Conservation (phyloP, 192 early-diverging fungal genomes). For the Entomortierella parvispora region DNA sequence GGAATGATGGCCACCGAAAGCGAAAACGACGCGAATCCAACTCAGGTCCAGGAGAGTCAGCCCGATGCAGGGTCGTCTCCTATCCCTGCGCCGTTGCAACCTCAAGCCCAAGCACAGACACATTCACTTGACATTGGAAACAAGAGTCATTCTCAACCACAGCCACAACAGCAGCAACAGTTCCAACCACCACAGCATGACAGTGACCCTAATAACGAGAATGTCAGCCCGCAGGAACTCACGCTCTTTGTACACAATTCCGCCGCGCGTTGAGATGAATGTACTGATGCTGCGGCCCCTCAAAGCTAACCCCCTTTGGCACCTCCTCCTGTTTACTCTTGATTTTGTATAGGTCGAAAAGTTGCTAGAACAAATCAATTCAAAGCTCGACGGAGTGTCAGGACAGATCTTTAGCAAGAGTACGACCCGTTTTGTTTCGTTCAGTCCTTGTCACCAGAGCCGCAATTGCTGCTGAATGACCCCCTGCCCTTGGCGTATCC, state of each 20-base stretch:
- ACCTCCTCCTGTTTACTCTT: background rate
- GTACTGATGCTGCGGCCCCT: no score
- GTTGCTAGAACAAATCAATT: constrained; percentile 44
- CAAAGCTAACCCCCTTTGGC: no score
- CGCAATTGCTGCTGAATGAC: background rate
- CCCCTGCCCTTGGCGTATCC: background rate
- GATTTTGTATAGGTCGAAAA: constrained; percentile 25
- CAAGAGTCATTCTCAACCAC: constrained; percentile 11
- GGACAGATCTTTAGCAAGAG: constrained; percentile 44
- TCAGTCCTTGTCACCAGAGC: background rate
- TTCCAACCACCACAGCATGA: background rate
- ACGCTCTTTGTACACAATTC: constrained; percentile 46
- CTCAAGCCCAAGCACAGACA: constrained; percentile 41
- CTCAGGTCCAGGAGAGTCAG: background rate
- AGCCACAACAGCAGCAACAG: constrained; percentile 1
- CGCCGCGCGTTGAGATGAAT: no score
- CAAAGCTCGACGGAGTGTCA: constrained; percentile 45
- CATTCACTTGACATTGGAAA: constrained; percentile 48
- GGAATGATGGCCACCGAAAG: constrained; percentile 38
- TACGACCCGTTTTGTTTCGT: constrained; percentile 1
- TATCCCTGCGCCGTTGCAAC: constrained; percentile 15
- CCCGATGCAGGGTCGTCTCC: constrained; percentile 3
- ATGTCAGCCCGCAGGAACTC: constrained; percentile 44
- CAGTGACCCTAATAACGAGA: constrained; percentile 17
- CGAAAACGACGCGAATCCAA: constrained; percentile 1